phyloP scores from a whole-genome alignment of 2,329 filamentous ascomycete genomes.

The Penicillium capsulatum region DNA sequence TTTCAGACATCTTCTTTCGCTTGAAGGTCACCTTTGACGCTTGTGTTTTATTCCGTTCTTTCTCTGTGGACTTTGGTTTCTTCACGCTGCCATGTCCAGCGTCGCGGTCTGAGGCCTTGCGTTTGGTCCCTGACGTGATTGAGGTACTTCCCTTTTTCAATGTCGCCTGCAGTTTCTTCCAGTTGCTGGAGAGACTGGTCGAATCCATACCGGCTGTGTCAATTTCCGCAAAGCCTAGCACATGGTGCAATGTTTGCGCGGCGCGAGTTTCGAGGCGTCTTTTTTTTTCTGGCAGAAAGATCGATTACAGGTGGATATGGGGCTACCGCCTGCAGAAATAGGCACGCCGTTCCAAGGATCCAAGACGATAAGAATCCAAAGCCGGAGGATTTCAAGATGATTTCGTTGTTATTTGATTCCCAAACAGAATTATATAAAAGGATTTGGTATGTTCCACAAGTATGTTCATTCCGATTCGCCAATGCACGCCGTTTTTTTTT shows the following conservation, averaged over 20 bases:
- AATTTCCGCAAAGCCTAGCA: constrained; percentile 10
- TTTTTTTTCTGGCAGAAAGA: constrained; percentile 17
- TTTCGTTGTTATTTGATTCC: too few species aligned
- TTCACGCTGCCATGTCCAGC: constrained; percentile 31
- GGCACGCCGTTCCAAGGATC: neutral
- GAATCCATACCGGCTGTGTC: constrained; percentile 38
- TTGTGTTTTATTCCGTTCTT: constrained; percentile 16
- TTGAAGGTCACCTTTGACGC: constrained; percentile 17
- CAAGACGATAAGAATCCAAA: neutral
- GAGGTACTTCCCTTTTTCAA: constrained; percentile 33
- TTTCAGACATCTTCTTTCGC: constrained; percentile 34
- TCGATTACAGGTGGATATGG: too few species aligned
- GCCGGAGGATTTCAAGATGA: too few species aligned
- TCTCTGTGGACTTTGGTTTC: constrained; percentile 31
- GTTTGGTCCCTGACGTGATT: constrained; percentile 26
- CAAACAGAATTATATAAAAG: neutral
- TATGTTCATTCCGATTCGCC: constrained; percentile 17
- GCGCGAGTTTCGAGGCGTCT: constrained; percentile 3
- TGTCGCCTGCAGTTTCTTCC: constrained; percentile 49
- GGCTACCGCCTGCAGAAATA: neutral
- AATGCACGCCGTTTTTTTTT: constrained; percentile 23
- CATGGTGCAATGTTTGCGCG: constrained; percentile 18
- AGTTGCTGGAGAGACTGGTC: constrained; percentile 47
- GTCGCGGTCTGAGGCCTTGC: constrained; percentile 33
- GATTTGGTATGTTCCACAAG: constrained; percentile 11